A percentile compares a stretch with the other conserved stretches of the same genome.
phyloP scores from a whole-genome alignment of 108 stramenopile genomes.

The Nitzschia palea region DNA sequence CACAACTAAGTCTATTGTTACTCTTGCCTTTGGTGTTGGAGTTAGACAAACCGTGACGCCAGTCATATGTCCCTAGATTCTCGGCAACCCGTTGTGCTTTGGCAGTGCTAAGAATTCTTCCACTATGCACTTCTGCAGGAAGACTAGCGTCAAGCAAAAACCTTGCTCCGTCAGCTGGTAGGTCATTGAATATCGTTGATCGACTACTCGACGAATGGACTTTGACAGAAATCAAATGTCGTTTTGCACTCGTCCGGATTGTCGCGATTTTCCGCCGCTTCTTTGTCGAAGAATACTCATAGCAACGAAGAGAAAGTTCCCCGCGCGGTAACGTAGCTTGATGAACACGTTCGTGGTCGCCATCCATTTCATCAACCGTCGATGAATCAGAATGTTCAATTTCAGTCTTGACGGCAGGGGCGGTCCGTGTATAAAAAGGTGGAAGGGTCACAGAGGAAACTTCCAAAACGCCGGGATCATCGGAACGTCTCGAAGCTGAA shows the following conservation, averaged over 20 bases:
- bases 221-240: conserved; percentile 25
- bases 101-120: conserved; percentile 8
- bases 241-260: neutral
- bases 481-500: conserved; percentile 58
- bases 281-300: neutral
- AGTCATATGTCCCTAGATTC: conserved; percentile 66
- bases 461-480: conserved; percentile 66
- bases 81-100: conserved; percentile 31
- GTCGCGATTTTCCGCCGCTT: conserved; percentile 19
- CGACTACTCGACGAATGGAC: conserved; percentile 28
- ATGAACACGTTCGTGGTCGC: no score
- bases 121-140: conserved; percentile 33
- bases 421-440: no score
- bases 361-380: no score
- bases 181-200: conserved; percentile 18
- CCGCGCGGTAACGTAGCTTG: neutral
- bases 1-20: conserved; percentile 41
- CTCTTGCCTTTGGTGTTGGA: conserved; percentile 30
- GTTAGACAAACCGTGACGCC: conserved; percentile 38
- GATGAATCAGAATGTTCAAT: no score
- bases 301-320: conserved; percentile 14
- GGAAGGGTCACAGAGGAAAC: conserved; percentile 25
- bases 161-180: neutral
- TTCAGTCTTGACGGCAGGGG: no score
- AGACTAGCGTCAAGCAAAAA: conserved; percentile 18